Conservation (phyloP, 2,329 filamentous ascomycete genomes). For the Alternaria arborescens region DNA sequence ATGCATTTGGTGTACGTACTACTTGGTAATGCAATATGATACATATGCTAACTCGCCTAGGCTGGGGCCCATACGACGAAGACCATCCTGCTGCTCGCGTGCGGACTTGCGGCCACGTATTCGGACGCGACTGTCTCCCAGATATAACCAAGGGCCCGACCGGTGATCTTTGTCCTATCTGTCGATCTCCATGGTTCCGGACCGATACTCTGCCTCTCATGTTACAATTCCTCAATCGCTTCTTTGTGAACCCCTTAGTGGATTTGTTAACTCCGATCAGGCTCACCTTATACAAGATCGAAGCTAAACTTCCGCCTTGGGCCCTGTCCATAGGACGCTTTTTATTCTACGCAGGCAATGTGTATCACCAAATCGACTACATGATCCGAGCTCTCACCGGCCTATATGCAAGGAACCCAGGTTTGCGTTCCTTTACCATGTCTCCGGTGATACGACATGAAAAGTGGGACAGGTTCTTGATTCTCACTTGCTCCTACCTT, state of each 20-base stretch:
- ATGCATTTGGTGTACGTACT: slow-evolving; percentile 14
- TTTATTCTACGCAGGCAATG: not conserved
- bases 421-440: not conserved
- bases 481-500: not conserved
- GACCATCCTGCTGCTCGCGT: slow-evolving; percentile 20
- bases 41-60: not conserved
- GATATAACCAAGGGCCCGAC: slow-evolving; percentile 8
- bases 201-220: not conserved
- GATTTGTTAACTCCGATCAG: not conserved
- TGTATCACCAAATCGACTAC: not conserved
- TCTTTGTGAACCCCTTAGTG: not conserved
- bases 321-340: not conserved
- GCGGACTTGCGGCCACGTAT: slow-evolving; percentile 27
- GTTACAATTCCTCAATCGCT: not conserved
- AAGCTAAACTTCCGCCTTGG: not conserved
- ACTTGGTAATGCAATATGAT: not conserved
- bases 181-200: slow-evolving; percentile 7
- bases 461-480: not conserved
- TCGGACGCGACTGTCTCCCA: slow-evolving; percentile 18
- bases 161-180: slow-evolving; percentile 21
- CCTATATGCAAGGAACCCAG: not conserved
- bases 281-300: not conserved
- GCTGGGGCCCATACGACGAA: slow-evolving; percentile 23
- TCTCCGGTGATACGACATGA: not conserved
- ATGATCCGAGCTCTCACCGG: not conserved